Percentiles rank a stretch among this genome's conserved stretches.
Evolutionary conservation across 2,329 filamentous ascomycete species (phyloP).

Genomic region (Stachybotrys echinatus): DNA sequence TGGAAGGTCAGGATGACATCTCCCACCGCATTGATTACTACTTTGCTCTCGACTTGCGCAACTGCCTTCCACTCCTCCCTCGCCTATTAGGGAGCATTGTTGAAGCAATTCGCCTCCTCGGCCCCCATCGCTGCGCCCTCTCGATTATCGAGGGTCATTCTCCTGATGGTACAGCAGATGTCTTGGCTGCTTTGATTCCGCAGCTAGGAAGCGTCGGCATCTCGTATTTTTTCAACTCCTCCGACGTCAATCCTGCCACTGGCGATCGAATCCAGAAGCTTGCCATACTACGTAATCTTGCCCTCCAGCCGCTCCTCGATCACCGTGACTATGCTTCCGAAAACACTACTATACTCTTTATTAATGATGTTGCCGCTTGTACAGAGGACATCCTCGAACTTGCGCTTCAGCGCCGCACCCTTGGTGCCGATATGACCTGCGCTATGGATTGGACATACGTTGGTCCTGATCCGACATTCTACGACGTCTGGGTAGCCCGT

Average conservation of each 20-base stretch:
- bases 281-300: constrained; percentile 46
- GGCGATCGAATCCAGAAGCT: constrained; percentile 41
- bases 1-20: background rate
- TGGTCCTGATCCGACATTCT: constrained; percentile 42
- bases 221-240: constrained; percentile 36
- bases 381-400: constrained; percentile 54
- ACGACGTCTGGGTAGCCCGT: constrained; percentile 52
- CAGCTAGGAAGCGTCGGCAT: constrained; percentile 31
- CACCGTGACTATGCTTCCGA: constrained; percentile 16
- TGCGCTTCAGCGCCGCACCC: constrained; percentile 37
- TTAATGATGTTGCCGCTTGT: constrained; percentile 50
- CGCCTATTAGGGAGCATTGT: constrained; percentile 47
- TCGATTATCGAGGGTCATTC: constrained; percentile 54
- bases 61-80: constrained; percentile 39
- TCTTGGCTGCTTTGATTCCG: constrained; percentile 35
- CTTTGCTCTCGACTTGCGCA: constrained; percentile 47
- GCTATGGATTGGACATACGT: constrained; percentile 53
- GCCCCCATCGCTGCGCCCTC: constrained; percentile 42
- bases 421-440: constrained; percentile 50
- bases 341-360: constrained; percentile 42
- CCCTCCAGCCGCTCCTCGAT: constrained; percentile 39
- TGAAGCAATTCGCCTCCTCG: constrained; percentile 43
- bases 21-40: constrained; percentile 29
- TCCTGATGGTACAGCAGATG: constrained; percentile 45
- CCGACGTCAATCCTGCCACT: constrained; percentile 34